Conservation (phyloP, 148 eudicot species). For the Drosera capensis region DNA sequence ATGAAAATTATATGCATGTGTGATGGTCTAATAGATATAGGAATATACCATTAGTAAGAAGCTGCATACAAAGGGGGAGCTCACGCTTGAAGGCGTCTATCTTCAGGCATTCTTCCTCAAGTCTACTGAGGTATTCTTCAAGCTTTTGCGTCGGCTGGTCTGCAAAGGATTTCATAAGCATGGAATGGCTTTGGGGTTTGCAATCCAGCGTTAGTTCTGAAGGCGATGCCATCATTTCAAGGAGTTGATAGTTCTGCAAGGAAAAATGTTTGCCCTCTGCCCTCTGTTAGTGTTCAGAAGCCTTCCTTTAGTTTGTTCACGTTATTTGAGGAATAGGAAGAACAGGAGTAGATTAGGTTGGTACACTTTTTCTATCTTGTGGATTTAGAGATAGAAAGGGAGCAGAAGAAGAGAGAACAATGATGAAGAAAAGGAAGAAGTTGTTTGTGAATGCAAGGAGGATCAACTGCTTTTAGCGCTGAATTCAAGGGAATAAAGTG, state of each 20-base stretch:
- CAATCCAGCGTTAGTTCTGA: constrained; percentile 63
- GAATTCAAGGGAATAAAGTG: constrained; percentile 71
- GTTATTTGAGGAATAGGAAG: constrained; percentile 3
- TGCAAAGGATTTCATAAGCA: constrained; percentile 57
- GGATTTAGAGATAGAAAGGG: constrained; percentile 9
- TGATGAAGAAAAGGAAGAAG: constrained; percentile 19
- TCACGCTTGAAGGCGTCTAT: constrained; percentile 98
- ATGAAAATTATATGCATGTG: neutral
- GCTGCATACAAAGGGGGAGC: constrained; percentile 93
- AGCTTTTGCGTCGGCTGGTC: constrained; percentile 37
- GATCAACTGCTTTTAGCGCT: constrained; percentile 51
- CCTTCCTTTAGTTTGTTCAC: constrained; percentile 1
- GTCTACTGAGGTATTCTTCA: constrained; percentile 61
- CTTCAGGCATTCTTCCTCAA: constrained; percentile 88
- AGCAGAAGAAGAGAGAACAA: constrained; percentile 9
- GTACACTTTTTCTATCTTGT: constrained; percentile 13
- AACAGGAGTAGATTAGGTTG: constrained; percentile 11
- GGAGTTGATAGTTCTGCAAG: neutral
- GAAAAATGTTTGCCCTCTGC: neutral
- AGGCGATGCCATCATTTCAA: constrained; percentile 45
- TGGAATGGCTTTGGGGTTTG: constrained; percentile 61
- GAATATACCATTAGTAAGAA: constrained; percentile 61
- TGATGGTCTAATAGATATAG: neutral
- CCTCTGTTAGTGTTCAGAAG: constrained; percentile 1
- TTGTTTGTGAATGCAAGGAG: constrained; percentile 75